Evolutionary conservation across 2,329 filamentous ascomycete species (phyloP).

Genomic region (Ophiostoma himal-ulmi): DNA sequence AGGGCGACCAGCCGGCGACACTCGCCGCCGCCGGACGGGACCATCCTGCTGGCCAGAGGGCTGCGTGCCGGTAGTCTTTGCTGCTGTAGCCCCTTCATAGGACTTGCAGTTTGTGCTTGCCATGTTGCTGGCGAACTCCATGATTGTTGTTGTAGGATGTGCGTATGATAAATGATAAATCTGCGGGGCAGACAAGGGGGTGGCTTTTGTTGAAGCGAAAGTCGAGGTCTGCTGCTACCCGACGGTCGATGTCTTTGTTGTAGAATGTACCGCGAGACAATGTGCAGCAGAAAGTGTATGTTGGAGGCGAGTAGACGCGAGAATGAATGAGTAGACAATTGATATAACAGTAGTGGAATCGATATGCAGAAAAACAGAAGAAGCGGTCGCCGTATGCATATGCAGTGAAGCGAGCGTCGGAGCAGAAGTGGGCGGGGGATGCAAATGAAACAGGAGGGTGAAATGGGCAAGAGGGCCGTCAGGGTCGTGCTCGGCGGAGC

Average conservation of each 20-base stretch:
- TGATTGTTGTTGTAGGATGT: constrained; percentile 12
- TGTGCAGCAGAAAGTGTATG: background rate
- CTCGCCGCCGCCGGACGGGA: constrained; percentile 41
- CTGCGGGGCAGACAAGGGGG: constrained; percentile 5
- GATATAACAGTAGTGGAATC: background rate
- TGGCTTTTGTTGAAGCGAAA: background rate
- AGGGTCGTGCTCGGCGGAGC: background rate
- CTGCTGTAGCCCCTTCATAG: constrained; percentile 33
- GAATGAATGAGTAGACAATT: background rate
- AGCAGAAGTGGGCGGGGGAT: constrained; percentile 2
- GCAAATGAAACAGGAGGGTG: background rate
- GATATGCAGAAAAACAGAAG: background rate
- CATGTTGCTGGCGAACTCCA: constrained; percentile 26
- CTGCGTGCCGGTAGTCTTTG: constrained; percentile 40
- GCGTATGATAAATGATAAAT: background rate
- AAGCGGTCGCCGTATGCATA: background rate
- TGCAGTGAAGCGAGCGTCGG: constrained; percentile 6
- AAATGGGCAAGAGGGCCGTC: background rate
- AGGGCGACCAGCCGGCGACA: constrained; percentile 51
- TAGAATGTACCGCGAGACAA: background rate
- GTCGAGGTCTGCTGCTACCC: background rate
- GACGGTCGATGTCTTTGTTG: background rate
- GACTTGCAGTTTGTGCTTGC: constrained; percentile 23
- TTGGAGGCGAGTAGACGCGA: background rate
- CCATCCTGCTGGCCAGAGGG: constrained; percentile 28